phyloP scores from a whole-genome alignment of 1,139 yeast species.

The Scheffersomyces stambukii region DNA sequence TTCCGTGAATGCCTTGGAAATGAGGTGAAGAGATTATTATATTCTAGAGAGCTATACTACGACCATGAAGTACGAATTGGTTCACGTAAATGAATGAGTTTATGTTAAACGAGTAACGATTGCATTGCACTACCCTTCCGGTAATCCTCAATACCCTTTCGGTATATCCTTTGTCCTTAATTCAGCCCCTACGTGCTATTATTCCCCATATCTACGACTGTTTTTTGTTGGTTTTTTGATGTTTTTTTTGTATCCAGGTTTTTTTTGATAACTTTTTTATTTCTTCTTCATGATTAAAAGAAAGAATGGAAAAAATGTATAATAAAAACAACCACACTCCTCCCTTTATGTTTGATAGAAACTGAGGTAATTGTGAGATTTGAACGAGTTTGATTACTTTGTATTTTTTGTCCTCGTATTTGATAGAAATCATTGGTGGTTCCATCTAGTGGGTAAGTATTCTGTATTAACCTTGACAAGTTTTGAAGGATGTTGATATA shows the following conservation, averaged over 20 bases:
- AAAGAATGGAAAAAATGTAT: slow-evolving; percentile 5
- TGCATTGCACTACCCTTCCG: neutral
- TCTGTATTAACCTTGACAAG: slow-evolving; percentile 2
- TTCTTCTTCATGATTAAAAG: slow-evolving; percentile 3
- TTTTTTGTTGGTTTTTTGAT: slow-evolving; percentile 1
- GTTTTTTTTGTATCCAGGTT: slow-evolving; percentile 1
- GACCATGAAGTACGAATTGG: neutral
- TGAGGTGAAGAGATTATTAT: too few relatives aligned
- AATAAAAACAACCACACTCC: slow-evolving; percentile 3
- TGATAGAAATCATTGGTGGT: too few relatives aligned
- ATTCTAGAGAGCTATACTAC: neutral
- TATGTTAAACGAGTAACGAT: neutral
- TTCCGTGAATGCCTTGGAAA: too few relatives aligned
- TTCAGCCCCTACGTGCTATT: too few relatives aligned
- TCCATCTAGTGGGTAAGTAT: slow-evolving; percentile 5
- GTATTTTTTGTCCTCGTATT: too few relatives aligned
- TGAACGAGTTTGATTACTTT: too few relatives aligned
- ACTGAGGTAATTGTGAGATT: too few relatives aligned
- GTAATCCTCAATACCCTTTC: neutral
- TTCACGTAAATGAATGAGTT: neutral
- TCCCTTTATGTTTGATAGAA: slow-evolving; percentile 1
- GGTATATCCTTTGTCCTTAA: neutral
- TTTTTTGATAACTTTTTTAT: slow-evolving; percentile 2
- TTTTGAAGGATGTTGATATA: slow-evolving; percentile 4
- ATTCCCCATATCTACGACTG: too few relatives aligned